Evolutionary conservation across 2,329 filamentous ascomycete genomes (phyloP), one percentile per base, ranked within the genome.

Genomic region (Aspergillus hiratsukae): DNA sequence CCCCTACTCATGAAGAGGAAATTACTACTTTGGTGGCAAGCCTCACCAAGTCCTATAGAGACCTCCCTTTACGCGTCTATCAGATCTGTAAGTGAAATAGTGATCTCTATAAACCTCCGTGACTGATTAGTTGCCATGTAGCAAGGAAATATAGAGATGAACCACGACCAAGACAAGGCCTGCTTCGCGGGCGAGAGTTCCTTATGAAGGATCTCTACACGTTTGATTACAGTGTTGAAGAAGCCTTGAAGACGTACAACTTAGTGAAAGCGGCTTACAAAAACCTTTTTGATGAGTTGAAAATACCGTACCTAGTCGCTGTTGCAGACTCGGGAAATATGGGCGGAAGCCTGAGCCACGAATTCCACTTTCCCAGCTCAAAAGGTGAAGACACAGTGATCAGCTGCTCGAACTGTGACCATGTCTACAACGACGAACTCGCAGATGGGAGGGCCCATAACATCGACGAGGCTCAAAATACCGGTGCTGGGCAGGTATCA

Each of bases 201-300:
- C 76, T 91, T 64, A 99, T 99, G 94, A 99, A 99, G 74, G 94
- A 99, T 72, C 82, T 99, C 1, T 99, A 99, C 72, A 97, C 92
- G 0, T 99, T 99, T 68, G 94, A 99, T 68, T 76, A 81, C 37
- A 87, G 81, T 3, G 71, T 80, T 0, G 75, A 83, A 27, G 77
- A 83, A n/a, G 93, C 93, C 1, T 77, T 92, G n/a, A 75, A 83
- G 51, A 96, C 93, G 0, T 99, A 99, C 64, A 75, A 84, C 6
- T 76, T 86, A 45, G 91, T 96, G 2, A 84, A 88, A 51, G 72
- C 73, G 40, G 88, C 88, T 1, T 99, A 99, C 70, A 80, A 79
- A 11, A 81, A 81, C 19, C 83, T 99, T 51, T 95, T 99, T 66
- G 77, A 89, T 48, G 90, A 95, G 57, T 78, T 99, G 35, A 91